phyloP scores from a whole-genome alignment of 495 filamentous ascomycete species.

The Xeromyces bisporus region DNA sequence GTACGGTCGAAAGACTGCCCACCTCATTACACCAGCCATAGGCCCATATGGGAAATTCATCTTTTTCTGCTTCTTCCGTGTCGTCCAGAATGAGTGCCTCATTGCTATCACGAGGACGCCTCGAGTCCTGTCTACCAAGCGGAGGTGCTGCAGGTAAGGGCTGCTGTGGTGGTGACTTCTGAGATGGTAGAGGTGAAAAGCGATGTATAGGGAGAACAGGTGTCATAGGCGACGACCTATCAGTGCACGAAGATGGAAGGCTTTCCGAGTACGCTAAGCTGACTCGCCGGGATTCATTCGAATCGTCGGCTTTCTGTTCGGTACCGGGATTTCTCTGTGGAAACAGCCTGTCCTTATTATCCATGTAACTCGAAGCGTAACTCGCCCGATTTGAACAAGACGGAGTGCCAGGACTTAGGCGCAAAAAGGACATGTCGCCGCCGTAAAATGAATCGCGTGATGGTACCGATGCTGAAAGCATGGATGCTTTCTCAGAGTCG shows the following conservation, averaged over 20 bases:
- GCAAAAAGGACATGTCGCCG: slow-evolving; percentile 27
- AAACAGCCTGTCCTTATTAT: slow-evolving; percentile 15
- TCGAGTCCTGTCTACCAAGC: slow-evolving; percentile 21
- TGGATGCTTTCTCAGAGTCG: slow-evolving; percentile 15
- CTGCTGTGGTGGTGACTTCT: slow-evolving; percentile 23
- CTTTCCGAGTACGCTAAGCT: slow-evolving; percentile 24
- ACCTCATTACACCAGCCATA: slow-evolving; percentile 23
- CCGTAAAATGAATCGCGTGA: slow-evolving; percentile 24
- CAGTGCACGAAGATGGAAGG: slow-evolving; percentile 22
- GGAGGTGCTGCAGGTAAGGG: slow-evolving; percentile 23
- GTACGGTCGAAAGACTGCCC: slow-evolving; percentile 7
- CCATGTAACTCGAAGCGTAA: slow-evolving; percentile 15
- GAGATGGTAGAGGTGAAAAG: slow-evolving; percentile 24
- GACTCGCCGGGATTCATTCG: slow-evolving; percentile 15
- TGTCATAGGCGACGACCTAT: slow-evolving; percentile 25
- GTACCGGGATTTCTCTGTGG: slow-evolving; percentile 19
- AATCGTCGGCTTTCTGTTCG: slow-evolving; percentile 22
- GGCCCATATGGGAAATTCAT: slow-evolving; percentile 25
- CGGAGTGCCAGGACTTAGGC: slow-evolving; percentile 22
- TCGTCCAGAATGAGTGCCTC: slow-evolving; percentile 22
- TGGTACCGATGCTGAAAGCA: slow-evolving; percentile 17
- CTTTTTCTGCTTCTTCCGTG: slow-evolving; percentile 8
- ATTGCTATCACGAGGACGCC: slow-evolving; percentile 30
- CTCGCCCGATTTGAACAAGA: slow-evolving; percentile 9
- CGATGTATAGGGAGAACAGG: slow-evolving; percentile 29